Evolutionary conservation across 2,329 filamentous ascomycete species (phyloP), one percentile per base, ranked within the genome.

Genomic region (Cryphonectria japonica): DNA sequence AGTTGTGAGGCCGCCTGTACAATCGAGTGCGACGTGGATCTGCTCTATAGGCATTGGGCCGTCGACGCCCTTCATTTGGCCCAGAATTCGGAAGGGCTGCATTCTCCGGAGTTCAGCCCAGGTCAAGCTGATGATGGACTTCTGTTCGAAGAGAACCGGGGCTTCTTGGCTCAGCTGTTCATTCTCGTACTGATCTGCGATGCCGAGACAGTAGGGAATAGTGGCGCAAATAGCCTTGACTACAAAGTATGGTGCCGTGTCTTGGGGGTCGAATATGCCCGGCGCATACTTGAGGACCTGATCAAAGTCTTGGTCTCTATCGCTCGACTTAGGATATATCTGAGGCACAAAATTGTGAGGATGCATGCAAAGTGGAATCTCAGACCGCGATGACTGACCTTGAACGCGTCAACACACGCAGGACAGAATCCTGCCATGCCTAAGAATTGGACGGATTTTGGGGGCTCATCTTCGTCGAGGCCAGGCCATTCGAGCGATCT

Each of bases 391-490:
- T 16, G 26, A 69, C 69, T 64, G 29, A 73, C 73, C 68, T 66
- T 71, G 60, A 60, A 61, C 34, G 16, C 39, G 2, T 63, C 14
- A 37, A 67, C 66, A 29, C 73, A 74, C 43, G 62, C 46, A 5
- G 63, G 61, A 34, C 73, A 73, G 37, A 64, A 71, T 11, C 73
- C 73, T 11, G 46, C 29, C 29, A 72, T 65, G 39, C 67, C 69
- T 9, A 4, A 50, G 65, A 73, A 74, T 0, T 39, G 8, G 19
- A 50, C 60, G 22, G 59, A 16, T 2, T 62, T 50, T 3, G 67
- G 65, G 54, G 69, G 69, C 64, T 70, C 67, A n/a, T 73, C 37
- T 7, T 72, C 60, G n/a, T 66, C 41, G 16, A 19, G 52, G 4
- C 69, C 69, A 62, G 59, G 50, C 59, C 64, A 67, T 8, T 65